Evolutionary conservation across 2,329 filamentous ascomycete species (phyloP).

Genomic region (Myriosclerotinia duriaeana): DNA sequence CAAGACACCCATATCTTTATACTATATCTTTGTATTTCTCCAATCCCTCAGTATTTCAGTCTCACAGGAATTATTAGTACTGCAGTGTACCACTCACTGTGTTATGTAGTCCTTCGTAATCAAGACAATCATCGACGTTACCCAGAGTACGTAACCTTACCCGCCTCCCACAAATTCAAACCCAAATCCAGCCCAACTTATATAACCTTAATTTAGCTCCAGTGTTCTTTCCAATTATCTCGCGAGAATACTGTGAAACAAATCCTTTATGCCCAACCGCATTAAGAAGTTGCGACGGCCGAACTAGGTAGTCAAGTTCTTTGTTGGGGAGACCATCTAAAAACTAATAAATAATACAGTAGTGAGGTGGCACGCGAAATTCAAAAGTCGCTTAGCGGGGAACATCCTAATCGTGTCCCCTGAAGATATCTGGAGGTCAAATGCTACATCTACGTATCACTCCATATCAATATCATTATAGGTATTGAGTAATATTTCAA

Average conservation of each 20-base stretch:
- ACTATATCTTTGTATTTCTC: background rate
- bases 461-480: background rate
- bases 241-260: too few species aligned
- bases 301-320: background rate
- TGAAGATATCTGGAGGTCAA: background rate
- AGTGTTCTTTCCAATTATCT: too few species aligned
- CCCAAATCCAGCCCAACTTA: too few species aligned
- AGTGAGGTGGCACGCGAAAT: slow-evolving; percentile 5
- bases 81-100: background rate
- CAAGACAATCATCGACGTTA: too few species aligned
- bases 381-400: slow-evolving; percentile 7
- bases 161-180: too few species aligned
- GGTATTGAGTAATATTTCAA: background rate
- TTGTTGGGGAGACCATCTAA: background rate
- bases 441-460: background rate
- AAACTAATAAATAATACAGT: background rate
- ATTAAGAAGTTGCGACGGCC: background rate
- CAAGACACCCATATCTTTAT: slow-evolving; percentile 18
- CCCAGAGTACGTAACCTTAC: too few species aligned
- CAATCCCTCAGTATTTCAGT: background rate
- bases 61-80: too few species aligned
- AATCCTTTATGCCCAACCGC: too few species aligned
- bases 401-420: background rate
- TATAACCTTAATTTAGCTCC: too few species aligned
- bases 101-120: background rate